A percentile compares a stretch with the other conserved stretches of the same genome.
These are phyloP conservation scores for Corniculantispora saksenae DNA, from an alignment of 2,329 filamentous ascomycete species.

Conservation along the genomic window DNA sequence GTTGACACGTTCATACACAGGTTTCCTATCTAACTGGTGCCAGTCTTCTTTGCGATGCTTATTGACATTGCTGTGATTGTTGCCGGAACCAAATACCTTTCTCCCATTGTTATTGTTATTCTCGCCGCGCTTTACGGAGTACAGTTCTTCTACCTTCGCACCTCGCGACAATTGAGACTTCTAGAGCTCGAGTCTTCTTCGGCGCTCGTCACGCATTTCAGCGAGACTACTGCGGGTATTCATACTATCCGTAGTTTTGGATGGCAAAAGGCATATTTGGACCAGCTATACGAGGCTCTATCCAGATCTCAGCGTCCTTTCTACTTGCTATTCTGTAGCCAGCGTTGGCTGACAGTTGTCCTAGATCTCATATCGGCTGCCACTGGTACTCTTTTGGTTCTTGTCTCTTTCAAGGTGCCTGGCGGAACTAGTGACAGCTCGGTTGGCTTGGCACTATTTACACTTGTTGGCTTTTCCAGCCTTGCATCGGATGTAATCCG, in stretches of 20 bases:
- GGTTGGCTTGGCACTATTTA: neutral
- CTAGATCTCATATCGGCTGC: neutral
- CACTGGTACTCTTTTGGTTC: neutral
- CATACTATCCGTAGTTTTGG: conserved; percentile 54
- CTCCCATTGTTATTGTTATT: conserved; percentile 30
- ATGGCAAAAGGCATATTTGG: conserved; percentile 41
- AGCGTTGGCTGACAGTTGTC: neutral
- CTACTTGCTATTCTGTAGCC: neutral
- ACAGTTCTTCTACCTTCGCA: conserved; percentile 35
- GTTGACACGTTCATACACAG: neutral
- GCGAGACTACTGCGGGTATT: conserved; percentile 47
- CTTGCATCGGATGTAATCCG: neutral
- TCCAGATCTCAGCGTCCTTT: neutral
- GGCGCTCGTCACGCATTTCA: conserved; percentile 35
- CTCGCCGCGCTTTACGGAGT: conserved; percentile 30
- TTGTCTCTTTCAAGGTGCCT: neutral
- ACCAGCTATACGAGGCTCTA: too few relatives aligned
- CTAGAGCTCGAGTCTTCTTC: conserved; percentile 38
- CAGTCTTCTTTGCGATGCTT: neutral
- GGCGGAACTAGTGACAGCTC: neutral
- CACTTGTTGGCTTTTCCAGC: neutral
- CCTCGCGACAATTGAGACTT: conserved; percentile 37
- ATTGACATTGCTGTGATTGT: conserved; percentile 25
- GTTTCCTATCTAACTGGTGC: too few relatives aligned
- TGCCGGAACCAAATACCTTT: conserved; percentile 31